phyloP scores from a whole-genome alignment of 768 basidiomycete species.

The Tylopilus cervinicoccineus region DNA sequence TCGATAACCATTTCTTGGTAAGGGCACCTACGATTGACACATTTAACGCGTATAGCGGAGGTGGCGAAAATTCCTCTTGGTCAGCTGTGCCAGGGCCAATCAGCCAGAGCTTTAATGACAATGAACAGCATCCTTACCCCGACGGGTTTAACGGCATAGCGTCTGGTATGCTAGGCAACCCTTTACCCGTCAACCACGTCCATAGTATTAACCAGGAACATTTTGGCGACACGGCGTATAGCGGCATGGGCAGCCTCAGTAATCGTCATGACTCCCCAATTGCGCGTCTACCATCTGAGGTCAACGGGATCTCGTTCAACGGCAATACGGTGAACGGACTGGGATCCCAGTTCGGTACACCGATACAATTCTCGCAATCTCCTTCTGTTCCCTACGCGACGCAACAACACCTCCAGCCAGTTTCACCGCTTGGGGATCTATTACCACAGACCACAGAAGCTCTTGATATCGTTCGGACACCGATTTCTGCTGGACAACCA shows the following conservation, averaged over 20 bases:
- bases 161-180: constrained; percentile 15
- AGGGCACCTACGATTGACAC: constrained; percentile 37
- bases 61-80: constrained; percentile 33
- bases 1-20: constrained; percentile 30
- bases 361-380: constrained; percentile 19
- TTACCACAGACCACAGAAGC: constrained; percentile 15
- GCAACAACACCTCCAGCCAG: constrained; percentile 19
- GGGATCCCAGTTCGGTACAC: constrained; percentile 19
- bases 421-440: constrained; percentile 23
- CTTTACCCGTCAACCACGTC: constrained; percentile 18
- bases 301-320: constrained; percentile 23
- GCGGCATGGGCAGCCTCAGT: constrained; percentile 19
- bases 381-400: constrained; percentile 17
- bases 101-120: constrained; percentile 17
- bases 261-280: constrained; percentile 22
- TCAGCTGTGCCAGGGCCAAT: constrained; percentile 26
- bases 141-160: constrained; percentile 22
- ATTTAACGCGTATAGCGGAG: constrained; percentile 34
- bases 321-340: constrained; percentile 14
- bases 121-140: constrained; percentile 23
- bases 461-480: constrained; percentile 17
- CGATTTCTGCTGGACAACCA: constrained; percentile 22
- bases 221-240: constrained; percentile 22
- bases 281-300: constrained; percentile 21
- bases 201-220: constrained; percentile 27